Conservation (phyloP, 140 eudicot species). For the Erigeron philadelphicus region DNA sequence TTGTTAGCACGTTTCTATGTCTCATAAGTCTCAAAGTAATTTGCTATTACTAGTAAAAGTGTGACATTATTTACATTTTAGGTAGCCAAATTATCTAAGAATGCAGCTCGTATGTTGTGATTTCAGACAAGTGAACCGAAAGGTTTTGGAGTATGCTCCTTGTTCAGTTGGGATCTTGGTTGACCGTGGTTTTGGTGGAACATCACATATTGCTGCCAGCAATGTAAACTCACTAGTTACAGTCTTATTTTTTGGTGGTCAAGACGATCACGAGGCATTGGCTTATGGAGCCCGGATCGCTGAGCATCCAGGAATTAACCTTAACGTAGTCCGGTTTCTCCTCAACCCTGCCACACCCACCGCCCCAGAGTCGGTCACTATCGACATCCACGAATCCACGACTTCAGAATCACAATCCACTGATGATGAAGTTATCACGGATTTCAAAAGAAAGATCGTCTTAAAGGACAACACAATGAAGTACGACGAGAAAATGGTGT, state of each 20-base stretch:
- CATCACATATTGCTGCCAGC: constrained; percentile 48
- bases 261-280: constrained; percentile 64
- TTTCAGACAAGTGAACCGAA: constrained; percentile 40
- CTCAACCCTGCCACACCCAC: constrained; percentile 13
- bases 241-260: constrained; percentile 63
- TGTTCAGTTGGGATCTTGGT: constrained; percentile 69
- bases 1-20: too few relatives aligned
- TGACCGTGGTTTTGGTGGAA: constrained; percentile 67
- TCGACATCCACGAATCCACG: constrained; percentile 32
- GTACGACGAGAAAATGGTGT: constrained; percentile 45
- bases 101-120: background rate
- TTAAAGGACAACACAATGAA: constrained; percentile 36
- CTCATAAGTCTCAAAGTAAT: background rate
- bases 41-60: background rate
- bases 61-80: background rate
- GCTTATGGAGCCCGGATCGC: constrained; percentile 60
- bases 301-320: constrained; percentile 57
- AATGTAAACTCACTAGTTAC: constrained; percentile 42
- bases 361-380: constrained; percentile 18
- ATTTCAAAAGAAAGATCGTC: constrained; percentile 25
- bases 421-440: constrained; percentile 41
- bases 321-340: constrained; percentile 42
- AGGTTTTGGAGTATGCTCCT: constrained; percentile 57
- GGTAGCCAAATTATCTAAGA: background rate
- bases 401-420: background rate